Conservation (phyloP, 495 filamentous ascomycete species). For the Xylaria cubensis region DNA sequence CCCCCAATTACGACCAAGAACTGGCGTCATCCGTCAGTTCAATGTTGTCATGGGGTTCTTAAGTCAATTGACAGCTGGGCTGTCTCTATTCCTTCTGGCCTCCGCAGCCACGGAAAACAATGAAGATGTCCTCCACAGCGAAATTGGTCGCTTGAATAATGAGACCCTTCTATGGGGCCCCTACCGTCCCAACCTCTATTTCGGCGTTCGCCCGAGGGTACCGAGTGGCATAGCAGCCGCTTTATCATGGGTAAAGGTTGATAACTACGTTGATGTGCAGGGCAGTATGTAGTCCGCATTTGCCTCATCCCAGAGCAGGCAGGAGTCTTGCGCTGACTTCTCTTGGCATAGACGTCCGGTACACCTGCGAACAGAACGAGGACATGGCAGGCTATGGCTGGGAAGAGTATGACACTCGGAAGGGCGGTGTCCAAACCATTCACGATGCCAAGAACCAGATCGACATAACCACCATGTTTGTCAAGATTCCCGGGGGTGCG, state of each 20-base stretch:
- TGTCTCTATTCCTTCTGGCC: constrained; percentile 34
- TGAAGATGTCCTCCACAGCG: constrained; percentile 54
- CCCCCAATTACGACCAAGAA: not conserved
- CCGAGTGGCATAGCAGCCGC: constrained; percentile 84
- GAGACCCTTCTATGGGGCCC: constrained; percentile 94
- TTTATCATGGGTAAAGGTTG: constrained; percentile 89
- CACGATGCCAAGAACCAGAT: constrained; percentile 86
- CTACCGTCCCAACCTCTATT: constrained; percentile 94
- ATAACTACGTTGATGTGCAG: constrained; percentile 79
- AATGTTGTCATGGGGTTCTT: constrained; percentile 37
- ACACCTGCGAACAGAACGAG: constrained; percentile 95
- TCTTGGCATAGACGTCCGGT: constrained; percentile 71
- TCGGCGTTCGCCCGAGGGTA: constrained; percentile 87
- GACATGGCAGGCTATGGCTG: constrained; percentile 96
- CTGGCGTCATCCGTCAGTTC: constrained; percentile 16
- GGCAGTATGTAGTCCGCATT: constrained; percentile 64
- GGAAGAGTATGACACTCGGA: constrained; percentile 92
- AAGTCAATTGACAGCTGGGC: constrained; percentile 42
- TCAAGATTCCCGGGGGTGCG: constrained; percentile 88
- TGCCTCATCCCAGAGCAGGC: not conserved
- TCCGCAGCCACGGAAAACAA: constrained; percentile 29
- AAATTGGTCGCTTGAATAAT: constrained; percentile 70
- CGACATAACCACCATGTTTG: constrained; percentile 89
- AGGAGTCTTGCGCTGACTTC: constrained; percentile 27
- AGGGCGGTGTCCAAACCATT: constrained; percentile 86